Evolutionary conservation across 1,139 yeast genomes (phyloP).

Genomic region (Pichia sp.): DNA sequence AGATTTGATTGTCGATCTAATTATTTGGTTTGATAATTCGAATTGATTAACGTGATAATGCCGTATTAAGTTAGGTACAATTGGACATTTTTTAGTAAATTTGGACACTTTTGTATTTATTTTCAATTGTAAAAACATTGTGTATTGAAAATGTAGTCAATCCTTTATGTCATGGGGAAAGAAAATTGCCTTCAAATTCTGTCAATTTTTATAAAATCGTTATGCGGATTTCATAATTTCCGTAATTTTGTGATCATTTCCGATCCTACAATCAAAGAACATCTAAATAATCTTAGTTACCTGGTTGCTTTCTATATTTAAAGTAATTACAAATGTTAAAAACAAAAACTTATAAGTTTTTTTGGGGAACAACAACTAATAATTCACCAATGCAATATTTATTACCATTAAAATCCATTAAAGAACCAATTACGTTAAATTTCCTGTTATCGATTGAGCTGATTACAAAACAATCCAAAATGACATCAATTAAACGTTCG

Average conservation of each 20-base stretch:
- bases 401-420: slow-evolving; percentile 15
- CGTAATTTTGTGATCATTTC: too few species aligned
- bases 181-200: neutral
- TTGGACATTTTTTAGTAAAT: neutral
- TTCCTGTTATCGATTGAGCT: slow-evolving; percentile 14
- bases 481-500: slow-evolving; percentile 13
- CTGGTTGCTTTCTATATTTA: too few species aligned
- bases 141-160: neutral
- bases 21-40: neutral
- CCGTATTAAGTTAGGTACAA: neutral
- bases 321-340: neutral
- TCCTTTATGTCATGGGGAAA: neutral
- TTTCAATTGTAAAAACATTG: neutral
- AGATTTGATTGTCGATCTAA: neutral
- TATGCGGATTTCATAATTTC: neutral
- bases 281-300: neutral
- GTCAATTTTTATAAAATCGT: neutral
- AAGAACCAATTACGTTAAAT: slow-evolving; percentile 20
- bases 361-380: slow-evolving; percentile 22
- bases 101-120: neutral
- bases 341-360: neutral
- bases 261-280: too few species aligned
- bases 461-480: slow-evolving; percentile 21
- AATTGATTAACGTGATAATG: neutral
- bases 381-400: slow-evolving; percentile 22